These are phyloP conservation scores for Mariannaea sp. DNA, from an alignment of 2,329 filamentous ascomycete species.

Conservation along the genomic window DNA sequence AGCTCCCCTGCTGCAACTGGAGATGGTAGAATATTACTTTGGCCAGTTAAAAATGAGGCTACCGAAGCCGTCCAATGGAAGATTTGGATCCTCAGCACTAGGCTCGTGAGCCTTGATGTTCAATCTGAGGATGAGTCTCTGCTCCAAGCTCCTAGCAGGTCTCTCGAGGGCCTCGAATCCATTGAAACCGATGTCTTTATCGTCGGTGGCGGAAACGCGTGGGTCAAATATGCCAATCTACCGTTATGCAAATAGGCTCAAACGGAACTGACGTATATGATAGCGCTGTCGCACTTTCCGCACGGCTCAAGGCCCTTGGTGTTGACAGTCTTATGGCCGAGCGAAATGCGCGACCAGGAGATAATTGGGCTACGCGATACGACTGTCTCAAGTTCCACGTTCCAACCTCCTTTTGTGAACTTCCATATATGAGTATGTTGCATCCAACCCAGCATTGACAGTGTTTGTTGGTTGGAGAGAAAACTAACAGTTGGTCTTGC, in stretches of 20 bases:
- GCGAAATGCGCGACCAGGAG: constrained; percentile 10
- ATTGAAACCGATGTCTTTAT: constrained; percentile 21
- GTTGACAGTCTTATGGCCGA: constrained; percentile 25
- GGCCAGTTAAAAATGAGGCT: not conserved
- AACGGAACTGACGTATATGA: not conserved
- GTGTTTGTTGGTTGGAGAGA: too few species aligned
- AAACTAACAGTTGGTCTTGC: not conserved
- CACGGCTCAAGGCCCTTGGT: constrained; percentile 21
- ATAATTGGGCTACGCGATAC: constrained; percentile 27
- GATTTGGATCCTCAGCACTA: constrained; percentile 28
- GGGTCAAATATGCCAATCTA: not conserved
- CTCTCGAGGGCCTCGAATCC: accelerated
- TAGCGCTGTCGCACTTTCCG: constrained; percentile 16
- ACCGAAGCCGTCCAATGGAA: constrained; percentile 1
- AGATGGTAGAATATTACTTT: constrained; percentile 13
- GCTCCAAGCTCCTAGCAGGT: not conserved
- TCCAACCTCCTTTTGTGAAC: constrained; percentile 22
- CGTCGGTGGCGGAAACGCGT: constrained; percentile 26
- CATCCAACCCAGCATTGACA: too few species aligned
- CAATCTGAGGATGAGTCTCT: constrained; percentile 14
- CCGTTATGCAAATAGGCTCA: not conserved
- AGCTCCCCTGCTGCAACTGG: constrained; percentile 2
- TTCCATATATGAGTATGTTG: constrained; percentile 22
- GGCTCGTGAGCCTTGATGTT: constrained; percentile 13
- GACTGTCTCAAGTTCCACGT: constrained; percentile 26